A percentile compares a stretch with the other conserved stretches of the same genome.
Conservation (phyloP, 768 basidiomycete species). For the Sporobolomyces roseus region DNA sequence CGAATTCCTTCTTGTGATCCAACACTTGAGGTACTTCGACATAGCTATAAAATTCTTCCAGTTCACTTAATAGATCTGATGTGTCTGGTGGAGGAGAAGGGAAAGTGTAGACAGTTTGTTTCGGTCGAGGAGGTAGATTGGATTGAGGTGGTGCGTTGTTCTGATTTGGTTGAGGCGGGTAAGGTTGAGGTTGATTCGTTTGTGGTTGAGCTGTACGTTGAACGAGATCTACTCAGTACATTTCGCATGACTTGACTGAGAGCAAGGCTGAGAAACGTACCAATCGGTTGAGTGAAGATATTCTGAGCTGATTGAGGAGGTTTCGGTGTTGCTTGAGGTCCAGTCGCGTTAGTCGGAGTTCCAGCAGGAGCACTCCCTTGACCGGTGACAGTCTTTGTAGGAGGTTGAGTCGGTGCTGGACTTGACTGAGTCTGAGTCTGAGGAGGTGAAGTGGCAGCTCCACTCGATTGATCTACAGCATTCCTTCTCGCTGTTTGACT, state of each 20-base stretch:
- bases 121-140: constrained; percentile 12
- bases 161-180: not conserved
- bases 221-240: too few relatives aligned
- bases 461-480: constrained; percentile 4
- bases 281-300: too few relatives aligned
- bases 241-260: too few relatives aligned
- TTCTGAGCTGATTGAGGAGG: too few relatives aligned
- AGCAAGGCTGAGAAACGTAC: too few relatives aligned
- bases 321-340: too few relatives aligned
- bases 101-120: constrained; percentile 41
- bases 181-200: not conserved
- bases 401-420: not conserved
- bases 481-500: not conserved
- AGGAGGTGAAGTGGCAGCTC: not conserved
- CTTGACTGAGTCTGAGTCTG: too few relatives aligned
- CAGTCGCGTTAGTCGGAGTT: too few relatives aligned
- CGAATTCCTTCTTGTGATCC: constrained; percentile 39
- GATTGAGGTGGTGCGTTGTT: not conserved
- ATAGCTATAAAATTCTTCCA: constrained; percentile 97
- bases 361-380: not conserved
- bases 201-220: not conserved
- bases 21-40: constrained; percentile 85
- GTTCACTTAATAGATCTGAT: constrained; percentile 89
- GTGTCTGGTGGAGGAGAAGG: constrained; percentile 58
- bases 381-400: not conserved